Evolutionary conservation across 768 basidiomycete genomes (phyloP).

Genomic region (Cystoderma amianthinum): DNA sequence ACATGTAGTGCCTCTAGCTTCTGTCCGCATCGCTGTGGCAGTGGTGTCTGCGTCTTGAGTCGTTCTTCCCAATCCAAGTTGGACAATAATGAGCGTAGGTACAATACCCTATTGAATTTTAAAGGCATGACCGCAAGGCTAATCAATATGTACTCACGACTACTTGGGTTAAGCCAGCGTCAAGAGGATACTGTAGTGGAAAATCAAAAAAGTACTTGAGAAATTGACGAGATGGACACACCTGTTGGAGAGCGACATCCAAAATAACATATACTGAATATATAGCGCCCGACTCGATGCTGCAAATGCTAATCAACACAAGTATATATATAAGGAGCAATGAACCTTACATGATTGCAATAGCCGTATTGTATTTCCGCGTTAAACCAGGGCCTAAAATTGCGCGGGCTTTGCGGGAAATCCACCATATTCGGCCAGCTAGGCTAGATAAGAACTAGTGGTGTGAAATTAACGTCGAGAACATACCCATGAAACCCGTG

Average conservation of each 20-base stretch:
- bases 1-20: constrained; percentile 10
- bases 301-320: constrained; percentile 2
- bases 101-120: constrained; percentile 16
- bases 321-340: neutral
- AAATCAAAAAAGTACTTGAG: neutral
- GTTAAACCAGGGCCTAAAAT: constrained; percentile 15
- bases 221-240: constrained; percentile 3
- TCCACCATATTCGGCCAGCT: constrained; percentile 25
- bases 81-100: constrained; percentile 23
- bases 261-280: constrained; percentile 20
- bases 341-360: constrained; percentile 18
- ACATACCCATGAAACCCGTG: constrained; percentile 20
- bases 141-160: constrained; percentile 12
- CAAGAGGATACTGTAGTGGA: constrained; percentile 5
- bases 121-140: neutral
- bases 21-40: constrained; percentile 13
- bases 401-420: constrained; percentile 15
- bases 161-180: constrained; percentile 17
- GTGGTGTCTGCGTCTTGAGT: constrained; percentile 15
- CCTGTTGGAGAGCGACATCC: constrained; percentile 14
- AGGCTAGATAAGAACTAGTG: neutral
- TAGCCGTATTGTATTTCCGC: constrained; percentile 16
- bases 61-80: constrained; percentile 17
- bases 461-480: neutral
- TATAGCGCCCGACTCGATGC: constrained; percentile 23